phyloP scores from a whole-genome alignment of 2,329 filamentous ascomycete genomes.

The Alternaria alternata region DNA sequence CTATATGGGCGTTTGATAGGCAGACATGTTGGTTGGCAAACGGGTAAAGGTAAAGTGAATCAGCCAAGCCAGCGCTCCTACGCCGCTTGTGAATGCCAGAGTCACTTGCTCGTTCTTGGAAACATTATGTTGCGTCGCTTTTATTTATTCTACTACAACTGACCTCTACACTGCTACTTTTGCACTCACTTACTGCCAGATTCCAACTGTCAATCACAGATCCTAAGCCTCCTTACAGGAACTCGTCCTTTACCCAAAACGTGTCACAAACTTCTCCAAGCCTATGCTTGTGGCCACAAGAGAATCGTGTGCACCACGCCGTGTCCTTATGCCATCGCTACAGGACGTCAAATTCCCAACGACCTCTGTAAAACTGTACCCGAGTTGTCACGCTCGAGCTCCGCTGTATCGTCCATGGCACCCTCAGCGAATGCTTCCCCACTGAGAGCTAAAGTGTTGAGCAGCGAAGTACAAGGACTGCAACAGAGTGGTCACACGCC shows the following conservation, averaged over 20 bases:
- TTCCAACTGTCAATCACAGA: not conserved
- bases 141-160: not conserved
- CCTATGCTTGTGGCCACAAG: slow-evolving; percentile 36
- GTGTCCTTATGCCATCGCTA: slow-evolving; percentile 27
- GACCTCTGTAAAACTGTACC: not conserved
- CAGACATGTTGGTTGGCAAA: slow-evolving; percentile 3
- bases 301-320: slow-evolving; percentile 39
- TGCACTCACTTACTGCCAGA: not conserved
- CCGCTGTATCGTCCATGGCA: slow-evolving; percentile 14
- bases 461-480: not conserved
- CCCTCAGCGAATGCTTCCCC: not conserved
- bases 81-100: not conserved
- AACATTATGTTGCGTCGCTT: not conserved
- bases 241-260: slow-evolving; percentile 12
- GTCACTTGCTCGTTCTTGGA: not conserved
- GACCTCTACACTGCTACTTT: not conserved
- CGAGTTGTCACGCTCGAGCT: slow-evolving; percentile 15
- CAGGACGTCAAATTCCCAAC: not conserved
- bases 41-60: not conserved
- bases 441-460: not conserved
- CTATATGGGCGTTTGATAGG: not conserved
- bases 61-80: not conserved
- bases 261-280: slow-evolving; percentile 39
- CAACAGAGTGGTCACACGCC: not conserved
- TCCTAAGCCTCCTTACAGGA: not conserved